phyloP scores from a whole-genome alignment of 768 basidiomycete genomes.

The Collybia nuda region DNA sequence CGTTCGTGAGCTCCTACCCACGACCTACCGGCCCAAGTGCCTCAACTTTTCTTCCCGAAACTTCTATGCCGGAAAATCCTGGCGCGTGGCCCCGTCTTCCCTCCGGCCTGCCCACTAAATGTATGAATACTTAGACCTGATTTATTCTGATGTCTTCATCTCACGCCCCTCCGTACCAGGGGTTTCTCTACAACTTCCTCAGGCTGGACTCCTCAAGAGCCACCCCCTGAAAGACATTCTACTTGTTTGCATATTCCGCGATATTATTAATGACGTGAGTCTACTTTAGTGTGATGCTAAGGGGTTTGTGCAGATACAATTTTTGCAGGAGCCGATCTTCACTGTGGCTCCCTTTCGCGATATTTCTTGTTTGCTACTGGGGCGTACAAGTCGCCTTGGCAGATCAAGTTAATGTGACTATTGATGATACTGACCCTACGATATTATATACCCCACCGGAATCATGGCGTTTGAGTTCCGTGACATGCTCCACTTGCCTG shows the following conservation, averaged over 20 bases:
- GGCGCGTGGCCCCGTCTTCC: constrained; percentile 20
- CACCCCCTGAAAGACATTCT: background rate
- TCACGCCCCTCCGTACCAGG: background rate
- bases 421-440: constrained; percentile 37
- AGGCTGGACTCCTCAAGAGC: background rate
- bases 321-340: background rate
- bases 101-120: constrained; percentile 5
- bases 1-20: background rate
- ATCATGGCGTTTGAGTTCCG: constrained; percentile 33
- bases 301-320: background rate
- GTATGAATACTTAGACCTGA: constrained; percentile 3
- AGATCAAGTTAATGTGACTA: constrained; percentile 27
- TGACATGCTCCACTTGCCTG: constrained; percentile 28
- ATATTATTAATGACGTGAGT: constrained; percentile 7
- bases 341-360: constrained; percentile 3
- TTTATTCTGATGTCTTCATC: constrained; percentile 4
- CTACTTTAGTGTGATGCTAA: background rate
- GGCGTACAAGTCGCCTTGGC: constrained; percentile 17
- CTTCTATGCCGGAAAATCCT: constrained; percentile 28
- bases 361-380: constrained; percentile 6
- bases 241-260: background rate
- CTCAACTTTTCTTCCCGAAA: constrained; percentile 21
- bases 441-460: constrained; percentile 35
- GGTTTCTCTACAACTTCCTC: background rate
- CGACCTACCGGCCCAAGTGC: background rate